Evolutionary conservation across 176 grass and related monocot species (phyloP).

Genomic region (Avena insularis): DNA sequence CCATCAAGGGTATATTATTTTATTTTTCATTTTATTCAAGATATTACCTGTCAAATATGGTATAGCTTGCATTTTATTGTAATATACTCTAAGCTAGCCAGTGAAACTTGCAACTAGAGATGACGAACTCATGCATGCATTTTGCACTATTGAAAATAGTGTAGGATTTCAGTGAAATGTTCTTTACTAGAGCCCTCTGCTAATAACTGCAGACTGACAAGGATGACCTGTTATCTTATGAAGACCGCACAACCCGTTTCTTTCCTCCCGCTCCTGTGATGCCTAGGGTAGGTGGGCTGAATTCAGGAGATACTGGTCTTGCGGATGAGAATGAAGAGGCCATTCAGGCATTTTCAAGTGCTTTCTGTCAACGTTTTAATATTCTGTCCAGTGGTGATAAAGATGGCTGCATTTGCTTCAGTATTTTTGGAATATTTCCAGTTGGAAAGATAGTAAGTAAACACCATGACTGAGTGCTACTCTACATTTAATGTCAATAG

Average conservation of each 20-base stretch:
- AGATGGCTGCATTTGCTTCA: constrained; percentile 95
- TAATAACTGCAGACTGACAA: constrained; percentile 63
- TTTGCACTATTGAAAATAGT: constrained; percentile 20
- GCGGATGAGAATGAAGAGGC: constrained; percentile 70
- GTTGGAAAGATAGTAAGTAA: constrained; percentile 96
- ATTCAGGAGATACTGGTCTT: constrained; percentile 68
- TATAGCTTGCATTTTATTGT: constrained; percentile 8
- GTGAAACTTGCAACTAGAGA: background rate
- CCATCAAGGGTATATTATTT: constrained; percentile 57
- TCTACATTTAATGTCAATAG: constrained; percentile 40
- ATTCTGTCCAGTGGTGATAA: constrained; percentile 82
- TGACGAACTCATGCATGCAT: constrained; percentile 11
- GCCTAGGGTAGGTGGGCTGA: constrained; percentile 85
- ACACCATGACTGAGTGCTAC: constrained; percentile 6
- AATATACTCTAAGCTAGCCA: constrained; percentile 8
- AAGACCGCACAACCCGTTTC: constrained; percentile 89
- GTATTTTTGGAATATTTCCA: constrained; percentile 98
- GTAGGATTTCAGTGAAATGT: constrained; percentile 25
- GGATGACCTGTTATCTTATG: constrained; percentile 64
- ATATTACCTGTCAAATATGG: constrained; percentile 19
- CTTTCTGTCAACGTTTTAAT: constrained; percentile 89
- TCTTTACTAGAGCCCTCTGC: constrained; percentile 24
- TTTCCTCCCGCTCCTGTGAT: constrained; percentile 92
- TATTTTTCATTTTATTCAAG: background rate
- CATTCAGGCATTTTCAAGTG: constrained; percentile 68